A percentile compares a stretch with the other conserved stretches of the same genome.
These are phyloP conservation scores for Solanum sparsipilum DNA, from an alignment of 257 asterid species.

Conservation along the genomic window DNA sequence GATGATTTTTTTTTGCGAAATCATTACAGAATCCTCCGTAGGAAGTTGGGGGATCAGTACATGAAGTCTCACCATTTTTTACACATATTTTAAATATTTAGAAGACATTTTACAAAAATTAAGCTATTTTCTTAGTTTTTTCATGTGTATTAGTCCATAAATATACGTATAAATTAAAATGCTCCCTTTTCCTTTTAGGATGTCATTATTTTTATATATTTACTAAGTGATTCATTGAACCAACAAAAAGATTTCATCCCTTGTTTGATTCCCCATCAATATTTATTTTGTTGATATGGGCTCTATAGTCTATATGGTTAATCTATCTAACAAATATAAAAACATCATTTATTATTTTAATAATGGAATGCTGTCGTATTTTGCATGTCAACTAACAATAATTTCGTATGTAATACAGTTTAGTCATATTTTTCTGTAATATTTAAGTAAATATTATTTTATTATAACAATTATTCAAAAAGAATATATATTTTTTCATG, in stretches of 20 bases:
- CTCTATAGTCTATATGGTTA: neutral
- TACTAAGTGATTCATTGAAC: neutral
- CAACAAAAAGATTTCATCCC: neutral
- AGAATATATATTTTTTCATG: neutral
- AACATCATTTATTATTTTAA: neutral
- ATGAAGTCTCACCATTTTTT: no score
- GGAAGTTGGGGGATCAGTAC: neutral
- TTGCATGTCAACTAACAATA: neutral
- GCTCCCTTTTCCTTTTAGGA: neutral
- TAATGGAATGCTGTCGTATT: neutral
- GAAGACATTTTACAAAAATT: no score
- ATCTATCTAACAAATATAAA: neutral
- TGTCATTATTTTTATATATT: neutral
- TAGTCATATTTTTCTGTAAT: neutral
- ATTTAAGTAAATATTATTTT: neutral
- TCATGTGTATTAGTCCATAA: no score
- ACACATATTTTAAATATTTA: no score
- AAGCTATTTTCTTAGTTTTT: no score
- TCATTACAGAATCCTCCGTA: rapidly evolving
- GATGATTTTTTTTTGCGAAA: no score
- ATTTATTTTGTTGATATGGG: neutral
- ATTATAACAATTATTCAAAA: neutral
- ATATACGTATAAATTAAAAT: no score
- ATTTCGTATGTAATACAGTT: neutral
- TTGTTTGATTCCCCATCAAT: neutral